phyloP scores from a whole-genome alignment of 2,329 filamentous ascomycete genomes.

The Chrysosporium queenslandicum region DNA sequence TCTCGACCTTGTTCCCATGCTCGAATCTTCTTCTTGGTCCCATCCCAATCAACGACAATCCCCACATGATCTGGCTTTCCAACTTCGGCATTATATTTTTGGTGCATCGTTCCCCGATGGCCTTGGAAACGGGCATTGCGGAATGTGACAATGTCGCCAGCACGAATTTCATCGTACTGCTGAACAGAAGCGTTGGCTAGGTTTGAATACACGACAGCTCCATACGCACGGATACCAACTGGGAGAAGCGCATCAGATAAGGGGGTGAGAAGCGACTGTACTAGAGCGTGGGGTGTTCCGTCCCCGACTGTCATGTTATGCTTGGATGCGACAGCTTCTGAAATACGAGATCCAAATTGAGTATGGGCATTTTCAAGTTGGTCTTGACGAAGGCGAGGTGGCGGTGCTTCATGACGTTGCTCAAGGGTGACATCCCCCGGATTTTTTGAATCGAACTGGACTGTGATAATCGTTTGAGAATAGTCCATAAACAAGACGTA shows the following conservation, averaged over 20 bases:
- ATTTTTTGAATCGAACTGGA: constrained; percentile 66
- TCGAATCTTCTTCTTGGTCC: constrained; percentile 92
- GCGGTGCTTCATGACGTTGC: constrained; percentile 78
- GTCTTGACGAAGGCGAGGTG: constrained; percentile 73
- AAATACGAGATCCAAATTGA: constrained; percentile 68
- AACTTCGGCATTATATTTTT: constrained; percentile 81
- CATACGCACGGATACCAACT: constrained; percentile 80
- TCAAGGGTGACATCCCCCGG: constrained; percentile 63
- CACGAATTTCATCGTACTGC: constrained; percentile 83
- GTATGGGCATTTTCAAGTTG: constrained; percentile 81
- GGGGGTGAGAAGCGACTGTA: constrained; percentile 68
- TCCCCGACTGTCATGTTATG: constrained; percentile 77
- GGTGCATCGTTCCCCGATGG: constrained; percentile 88
- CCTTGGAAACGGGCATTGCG: constrained; percentile 92
- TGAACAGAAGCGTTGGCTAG: constrained; percentile 86
- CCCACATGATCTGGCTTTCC: constrained; percentile 83
- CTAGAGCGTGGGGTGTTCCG: constrained; percentile 65
- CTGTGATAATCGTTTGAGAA: constrained; percentile 81
- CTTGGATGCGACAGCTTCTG: constrained; percentile 57
- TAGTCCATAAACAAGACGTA: constrained; percentile 93
- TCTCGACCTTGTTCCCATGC: constrained; percentile 94
- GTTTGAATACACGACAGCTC: constrained; percentile 87
- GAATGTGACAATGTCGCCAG: constrained; percentile 85
- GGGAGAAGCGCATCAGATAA: constrained; percentile 66
- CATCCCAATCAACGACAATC: constrained; percentile 92